Evolutionary conservation across 495 filamentous ascomycete species (phyloP).

Genomic region (Penicillium coffeae): DNA sequence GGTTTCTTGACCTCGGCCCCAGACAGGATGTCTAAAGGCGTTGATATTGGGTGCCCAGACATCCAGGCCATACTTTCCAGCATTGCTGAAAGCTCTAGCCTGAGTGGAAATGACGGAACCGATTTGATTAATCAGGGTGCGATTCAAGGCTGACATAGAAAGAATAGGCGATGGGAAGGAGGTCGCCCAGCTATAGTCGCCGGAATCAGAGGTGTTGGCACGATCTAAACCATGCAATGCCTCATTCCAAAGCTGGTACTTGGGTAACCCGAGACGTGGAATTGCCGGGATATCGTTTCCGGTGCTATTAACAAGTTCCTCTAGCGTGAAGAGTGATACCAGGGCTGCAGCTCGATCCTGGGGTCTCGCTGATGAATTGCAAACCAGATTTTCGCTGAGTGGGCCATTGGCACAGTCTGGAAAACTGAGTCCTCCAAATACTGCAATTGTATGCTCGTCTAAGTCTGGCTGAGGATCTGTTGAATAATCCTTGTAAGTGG

Average conservation of each 20-base stretch:
- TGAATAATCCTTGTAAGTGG: slow-evolving; percentile 29
- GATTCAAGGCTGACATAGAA: slow-evolving; percentile 58
- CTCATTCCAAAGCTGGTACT: slow-evolving; percentile 47
- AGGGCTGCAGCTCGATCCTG: slow-evolving; percentile 45
- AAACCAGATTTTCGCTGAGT: slow-evolving; percentile 37
- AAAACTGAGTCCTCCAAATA: slow-evolving; percentile 22
- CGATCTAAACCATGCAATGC: slow-evolving; percentile 58
- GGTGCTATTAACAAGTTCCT: slow-evolving; percentile 57
- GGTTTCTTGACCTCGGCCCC: slow-evolving; percentile 61
- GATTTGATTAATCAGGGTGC: slow-evolving; percentile 54
- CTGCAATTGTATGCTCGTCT: slow-evolving; percentile 19
- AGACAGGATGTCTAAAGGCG: slow-evolving; percentile 57
- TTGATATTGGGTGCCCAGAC: slow-evolving; percentile 71
- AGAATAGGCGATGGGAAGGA: slow-evolving; percentile 60
- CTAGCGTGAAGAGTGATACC: slow-evolving; percentile 43
- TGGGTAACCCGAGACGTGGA: slow-evolving; percentile 52
- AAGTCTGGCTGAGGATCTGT: slow-evolving; percentile 30
- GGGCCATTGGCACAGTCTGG: slow-evolving; percentile 33
- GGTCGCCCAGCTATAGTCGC: slow-evolving; percentile 55
- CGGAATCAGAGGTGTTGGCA: slow-evolving; percentile 47
- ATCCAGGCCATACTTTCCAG: slow-evolving; percentile 52
- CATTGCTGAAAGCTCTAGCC: slow-evolving; percentile 65
- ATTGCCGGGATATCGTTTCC: slow-evolving; percentile 52
- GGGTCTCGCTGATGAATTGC: slow-evolving; percentile 41
- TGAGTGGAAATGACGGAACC: slow-evolving; percentile 58